phyloP scores from a whole-genome alignment of 331 rosid species.

The Rosa hybrid region DNA sequence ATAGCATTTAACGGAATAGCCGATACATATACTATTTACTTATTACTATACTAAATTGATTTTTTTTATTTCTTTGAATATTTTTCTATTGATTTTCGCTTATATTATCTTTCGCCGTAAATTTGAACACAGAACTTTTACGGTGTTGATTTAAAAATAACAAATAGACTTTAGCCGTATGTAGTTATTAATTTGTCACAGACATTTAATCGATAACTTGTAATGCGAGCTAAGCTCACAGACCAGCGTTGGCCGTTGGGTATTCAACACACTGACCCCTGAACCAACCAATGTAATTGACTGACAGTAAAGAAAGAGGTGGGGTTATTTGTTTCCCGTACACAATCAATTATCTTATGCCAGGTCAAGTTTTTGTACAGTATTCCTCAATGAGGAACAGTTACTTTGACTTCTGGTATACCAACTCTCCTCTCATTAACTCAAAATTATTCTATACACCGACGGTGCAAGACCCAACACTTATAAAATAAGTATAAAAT shows the following conservation, averaged over 20 bases:
- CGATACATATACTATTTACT: too few species aligned
- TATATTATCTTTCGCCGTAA: not conserved
- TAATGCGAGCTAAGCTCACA: not conserved
- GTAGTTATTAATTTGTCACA: not conserved
- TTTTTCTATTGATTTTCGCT: too few species aligned
- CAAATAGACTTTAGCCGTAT: not conserved
- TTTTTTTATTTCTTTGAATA: too few species aligned
- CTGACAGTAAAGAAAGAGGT: not conserved
- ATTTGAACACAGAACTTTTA: not conserved
- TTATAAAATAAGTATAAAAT: too few species aligned
- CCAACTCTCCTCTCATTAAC: not conserved
- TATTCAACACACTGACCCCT: not conserved
- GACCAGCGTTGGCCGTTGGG: not conserved
- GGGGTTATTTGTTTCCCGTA: not conserved
- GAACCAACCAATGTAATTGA: not conserved
- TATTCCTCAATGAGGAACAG: not conserved
- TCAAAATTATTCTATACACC: too few species aligned
- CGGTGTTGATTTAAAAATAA: not conserved
- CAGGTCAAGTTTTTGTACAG: not conserved
- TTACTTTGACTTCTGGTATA: constrained; percentile 7
- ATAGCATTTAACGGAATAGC: too few species aligned
- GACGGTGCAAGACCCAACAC: too few species aligned
- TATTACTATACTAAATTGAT: too few species aligned
- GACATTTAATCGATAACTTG: not conserved
- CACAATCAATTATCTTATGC: not conserved